phyloP scores from a whole-genome alignment of 1,284 basidiomycete species.

The Melanopsichium pennsylvanicum region DNA sequence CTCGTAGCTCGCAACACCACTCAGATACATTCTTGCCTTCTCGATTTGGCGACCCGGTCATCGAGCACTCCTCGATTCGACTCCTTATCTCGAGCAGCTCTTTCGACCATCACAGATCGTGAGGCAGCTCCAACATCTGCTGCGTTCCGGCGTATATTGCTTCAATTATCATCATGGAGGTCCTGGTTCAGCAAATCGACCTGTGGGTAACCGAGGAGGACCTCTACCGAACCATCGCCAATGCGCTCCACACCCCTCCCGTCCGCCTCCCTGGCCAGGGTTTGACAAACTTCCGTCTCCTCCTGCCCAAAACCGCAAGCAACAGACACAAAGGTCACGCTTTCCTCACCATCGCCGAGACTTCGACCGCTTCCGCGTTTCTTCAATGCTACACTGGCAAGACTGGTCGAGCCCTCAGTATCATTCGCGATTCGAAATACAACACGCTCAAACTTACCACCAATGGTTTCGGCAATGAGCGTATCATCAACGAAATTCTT shows the following conservation, averaged over 20 bases:
- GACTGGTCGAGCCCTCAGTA: slow-evolving; percentile 1
- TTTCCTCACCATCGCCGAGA: slow-evolving; percentile 25
- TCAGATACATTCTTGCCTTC: no score
- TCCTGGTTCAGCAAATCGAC: slow-evolving; percentile 19
- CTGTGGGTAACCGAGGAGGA: slow-evolving; percentile 29
- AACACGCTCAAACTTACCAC: slow-evolving; percentile 16
- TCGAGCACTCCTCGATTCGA: no score
- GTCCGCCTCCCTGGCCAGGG: slow-evolving; percentile 11
- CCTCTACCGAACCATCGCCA: slow-evolving; percentile 22
- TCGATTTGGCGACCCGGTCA: no score
- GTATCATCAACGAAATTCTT: slow-evolving; percentile 9
- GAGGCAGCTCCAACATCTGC: neutral
- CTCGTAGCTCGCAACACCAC: no score
- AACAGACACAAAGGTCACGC: slow-evolving; percentile 17
- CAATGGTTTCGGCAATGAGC: slow-evolving; percentile 16
- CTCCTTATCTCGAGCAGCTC: no score
- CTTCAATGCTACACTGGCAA: slow-evolving; percentile 9
- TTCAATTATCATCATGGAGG: slow-evolving; percentile 31
- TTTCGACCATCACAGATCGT: neutral
- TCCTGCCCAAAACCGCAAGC: neutral
- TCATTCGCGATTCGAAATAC: slow-evolving; percentile 5
- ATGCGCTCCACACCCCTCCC: slow-evolving; percentile 20
- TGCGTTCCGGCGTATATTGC: no score
- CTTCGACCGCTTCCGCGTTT: slow-evolving; percentile 22
- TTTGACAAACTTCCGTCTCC: slow-evolving; percentile 22